phyloP scores from a whole-genome alignment of 2,329 filamentous ascomycete genomes.

The Madurella fahalii region DNA sequence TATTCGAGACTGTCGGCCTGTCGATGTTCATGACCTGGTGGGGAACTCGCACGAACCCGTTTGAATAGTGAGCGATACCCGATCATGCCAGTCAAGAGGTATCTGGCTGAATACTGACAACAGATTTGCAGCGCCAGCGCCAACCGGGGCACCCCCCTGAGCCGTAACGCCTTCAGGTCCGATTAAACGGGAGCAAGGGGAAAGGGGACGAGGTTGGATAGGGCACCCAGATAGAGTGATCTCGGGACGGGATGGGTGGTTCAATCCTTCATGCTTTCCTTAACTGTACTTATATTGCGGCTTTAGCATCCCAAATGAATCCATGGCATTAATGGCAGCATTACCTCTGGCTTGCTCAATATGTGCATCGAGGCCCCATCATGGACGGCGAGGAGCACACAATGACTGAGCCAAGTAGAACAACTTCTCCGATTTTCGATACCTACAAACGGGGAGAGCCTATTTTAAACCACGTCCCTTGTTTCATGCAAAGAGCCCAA shows the following conservation, averaged over 20 bases:
- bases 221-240: conserved; percentile 16
- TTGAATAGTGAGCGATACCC: conserved; percentile 56
- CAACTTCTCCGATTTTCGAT: conserved; percentile 12
- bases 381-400: background rate
- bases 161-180: conserved; percentile 26
- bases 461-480: conserved; percentile 3
- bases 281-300: conserved; percentile 19
- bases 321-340: too few species aligned
- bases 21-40: conserved; percentile 94
- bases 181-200: conserved; percentile 21
- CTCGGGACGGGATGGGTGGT: conserved; percentile 11
- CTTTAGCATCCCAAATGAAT: conserved; percentile 18
- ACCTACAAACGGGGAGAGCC: conserved; percentile 11
- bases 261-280: conserved; percentile 9
- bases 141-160: conserved; percentile 23
- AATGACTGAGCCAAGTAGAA: background rate
- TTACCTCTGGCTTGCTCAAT: too few species aligned
- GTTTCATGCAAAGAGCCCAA: conserved; percentile 17
- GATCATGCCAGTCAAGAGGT: background rate
- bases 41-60: conserved; percentile 92
- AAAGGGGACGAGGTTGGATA: background rate
- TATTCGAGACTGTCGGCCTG: conserved; percentile 89
- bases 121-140: conserved; percentile 17
- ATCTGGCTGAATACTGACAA: conserved; percentile 6
- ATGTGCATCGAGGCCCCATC: too few species aligned